phyloP scores from a whole-genome alignment of 2,329 filamentous ascomycete species.

The Colletotrichum scovillei region DNA sequence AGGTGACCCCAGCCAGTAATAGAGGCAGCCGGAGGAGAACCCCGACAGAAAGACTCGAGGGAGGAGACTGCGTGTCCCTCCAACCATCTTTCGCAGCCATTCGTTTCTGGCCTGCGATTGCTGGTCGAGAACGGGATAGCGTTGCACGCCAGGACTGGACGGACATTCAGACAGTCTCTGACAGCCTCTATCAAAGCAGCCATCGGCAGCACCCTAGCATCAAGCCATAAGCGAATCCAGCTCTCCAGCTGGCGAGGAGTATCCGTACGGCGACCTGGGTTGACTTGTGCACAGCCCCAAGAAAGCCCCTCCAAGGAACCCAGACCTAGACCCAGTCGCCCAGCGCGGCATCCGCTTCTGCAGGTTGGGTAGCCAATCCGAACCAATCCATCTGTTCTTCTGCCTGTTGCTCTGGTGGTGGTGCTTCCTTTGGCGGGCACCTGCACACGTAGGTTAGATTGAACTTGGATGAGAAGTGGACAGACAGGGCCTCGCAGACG shows the following conservation, averaged over 20 bases:
- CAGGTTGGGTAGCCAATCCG: conserved; percentile 26
- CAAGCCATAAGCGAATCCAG: conserved; percentile 22
- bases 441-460: conserved; percentile 26
- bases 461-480: conserved; percentile 31
- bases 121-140: conserved; percentile 31
- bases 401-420: conserved; percentile 28
- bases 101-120: conserved; percentile 10
- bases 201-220: conserved; percentile 25
- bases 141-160: conserved; percentile 26
- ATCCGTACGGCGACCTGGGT: conserved; percentile 23
- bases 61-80: not conserved
- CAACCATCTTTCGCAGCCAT: not conserved
- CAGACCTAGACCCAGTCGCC: conserved; percentile 13
- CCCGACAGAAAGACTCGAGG: not conserved
- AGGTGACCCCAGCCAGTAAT: not conserved
- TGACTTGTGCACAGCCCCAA: conserved; percentile 35
- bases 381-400: conserved; percentile 17
- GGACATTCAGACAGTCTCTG: conserved; percentile 4
- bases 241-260: not conserved
- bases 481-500: conserved; percentile 20
- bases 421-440: conserved; percentile 22
- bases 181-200: conserved; percentile 22
- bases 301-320: conserved; percentile 32
- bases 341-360: conserved; percentile 34
- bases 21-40: not conserved